phyloP scores from a whole-genome alignment of 495 filamentous ascomycete genomes.

The Aeminium ludgeri region DNA sequence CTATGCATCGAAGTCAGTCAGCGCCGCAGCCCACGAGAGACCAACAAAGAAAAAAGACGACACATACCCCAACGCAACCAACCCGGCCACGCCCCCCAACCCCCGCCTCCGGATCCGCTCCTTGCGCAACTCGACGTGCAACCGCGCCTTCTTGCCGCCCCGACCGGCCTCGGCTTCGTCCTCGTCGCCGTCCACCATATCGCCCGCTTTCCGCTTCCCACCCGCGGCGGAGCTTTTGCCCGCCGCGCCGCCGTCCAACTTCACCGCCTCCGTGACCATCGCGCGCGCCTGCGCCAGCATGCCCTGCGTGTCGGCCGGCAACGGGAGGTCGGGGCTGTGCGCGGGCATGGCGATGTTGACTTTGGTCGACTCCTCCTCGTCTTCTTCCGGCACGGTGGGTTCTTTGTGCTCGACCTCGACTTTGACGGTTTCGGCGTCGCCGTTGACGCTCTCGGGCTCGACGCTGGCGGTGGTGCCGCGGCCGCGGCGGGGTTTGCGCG shows the following conservation, averaged over 20 bases:
- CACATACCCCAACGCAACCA: constrained; percentile 76
- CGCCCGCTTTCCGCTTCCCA: constrained; percentile 68
- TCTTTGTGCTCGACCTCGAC: constrained; percentile 45
- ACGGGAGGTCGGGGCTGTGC: constrained; percentile 45
- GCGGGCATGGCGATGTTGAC: constrained; percentile 64
- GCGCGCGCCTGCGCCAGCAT: constrained; percentile 75
- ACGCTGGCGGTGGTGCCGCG: constrained; percentile 26
- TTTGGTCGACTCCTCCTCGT: constrained; percentile 52
- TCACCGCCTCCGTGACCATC: constrained; percentile 71
- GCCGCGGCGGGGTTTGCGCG: constrained; percentile 55
- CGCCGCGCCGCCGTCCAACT: constrained; percentile 30
- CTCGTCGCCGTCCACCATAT: constrained; percentile 42
- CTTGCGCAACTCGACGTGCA: constrained; percentile 57
- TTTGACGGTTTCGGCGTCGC: constrained; percentile 32
- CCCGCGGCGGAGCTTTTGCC: constrained; percentile 66
- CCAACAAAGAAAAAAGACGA: background rate
- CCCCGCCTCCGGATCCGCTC: constrained; percentile 71
- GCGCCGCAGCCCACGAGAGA: no score
- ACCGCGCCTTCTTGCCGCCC: constrained; percentile 56
- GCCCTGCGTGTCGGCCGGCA: constrained; percentile 53
- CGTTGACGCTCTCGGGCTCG: constrained; percentile 11
- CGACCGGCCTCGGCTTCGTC: constrained; percentile 37
- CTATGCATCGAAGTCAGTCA: background rate
- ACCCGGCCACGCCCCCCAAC: constrained; percentile 66
- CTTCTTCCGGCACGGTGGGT: constrained; percentile 36